Evolutionary conservation across 2,329 filamentous ascomycete species (phyloP).

Genomic region (Beauveria sp.): DNA sequence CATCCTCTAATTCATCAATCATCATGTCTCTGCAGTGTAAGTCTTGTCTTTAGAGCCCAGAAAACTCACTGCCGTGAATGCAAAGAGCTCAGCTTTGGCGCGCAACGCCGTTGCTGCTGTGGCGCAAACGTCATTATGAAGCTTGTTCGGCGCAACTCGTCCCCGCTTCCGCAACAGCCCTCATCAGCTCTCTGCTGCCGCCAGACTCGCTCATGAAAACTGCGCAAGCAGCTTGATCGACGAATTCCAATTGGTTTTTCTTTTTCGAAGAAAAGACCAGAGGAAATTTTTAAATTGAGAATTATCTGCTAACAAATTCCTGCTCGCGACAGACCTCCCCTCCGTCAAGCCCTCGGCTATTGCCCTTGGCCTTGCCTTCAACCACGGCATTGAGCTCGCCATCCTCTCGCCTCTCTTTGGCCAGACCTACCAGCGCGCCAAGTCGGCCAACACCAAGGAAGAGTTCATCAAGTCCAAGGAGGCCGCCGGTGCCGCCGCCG

Average conservation of each 20-base stretch:
- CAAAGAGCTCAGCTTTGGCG: background rate
- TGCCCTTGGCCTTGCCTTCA: slow-evolving; percentile 92
- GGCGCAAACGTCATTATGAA: slow-evolving; percentile 8
- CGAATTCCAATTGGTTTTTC: too few species aligned
- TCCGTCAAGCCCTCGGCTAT: slow-evolving; percentile 97
- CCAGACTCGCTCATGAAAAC: too few species aligned
- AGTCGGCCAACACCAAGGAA: slow-evolving; percentile 87
- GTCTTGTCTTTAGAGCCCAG: slow-evolving; percentile 18
- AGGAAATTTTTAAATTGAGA: too few species aligned
- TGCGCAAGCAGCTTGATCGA: too few species aligned
- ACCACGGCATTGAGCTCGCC: slow-evolving; percentile 82
- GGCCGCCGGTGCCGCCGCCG: slow-evolving; percentile 75
- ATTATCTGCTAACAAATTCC: background rate
- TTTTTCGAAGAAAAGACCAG: too few species aligned
- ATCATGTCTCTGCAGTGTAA: slow-evolving; percentile 55
- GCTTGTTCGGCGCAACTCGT: background rate
- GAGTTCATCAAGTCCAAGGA: slow-evolving; percentile 94
- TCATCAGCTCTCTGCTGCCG: background rate
- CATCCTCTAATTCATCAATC: slow-evolving; percentile 15
- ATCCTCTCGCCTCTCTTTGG: slow-evolving; percentile 87
- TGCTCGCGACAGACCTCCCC: slow-evolving; percentile 42
- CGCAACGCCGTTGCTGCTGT: background rate
- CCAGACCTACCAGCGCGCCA: slow-evolving; percentile 87
- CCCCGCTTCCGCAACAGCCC: background rate
- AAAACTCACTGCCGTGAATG: background rate